Evolutionary conservation across 2,329 filamentous ascomycete genomes (phyloP).

Genomic region (Laburnicola sp.): DNA sequence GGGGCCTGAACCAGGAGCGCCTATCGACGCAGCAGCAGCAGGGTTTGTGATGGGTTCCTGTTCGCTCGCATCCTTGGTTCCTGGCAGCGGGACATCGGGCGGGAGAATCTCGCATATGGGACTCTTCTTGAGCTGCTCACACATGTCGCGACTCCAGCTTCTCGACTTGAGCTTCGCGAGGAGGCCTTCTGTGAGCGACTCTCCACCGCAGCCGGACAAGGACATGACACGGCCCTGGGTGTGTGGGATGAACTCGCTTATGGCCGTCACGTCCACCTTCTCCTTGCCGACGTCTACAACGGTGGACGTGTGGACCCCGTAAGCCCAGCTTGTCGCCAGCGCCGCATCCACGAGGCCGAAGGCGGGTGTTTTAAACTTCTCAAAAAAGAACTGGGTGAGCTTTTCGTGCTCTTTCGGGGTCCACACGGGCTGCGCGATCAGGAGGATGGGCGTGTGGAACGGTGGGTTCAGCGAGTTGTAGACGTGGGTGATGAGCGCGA

Average conservation of each 20-base stretch:
- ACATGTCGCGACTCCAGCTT: constrained; percentile 64
- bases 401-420: constrained; percentile 82
- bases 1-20: constrained; percentile 52
- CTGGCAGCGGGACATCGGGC: constrained; percentile 57
- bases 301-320: constrained; percentile 78
- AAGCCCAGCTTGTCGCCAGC: constrained; percentile 77
- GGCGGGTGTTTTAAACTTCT: constrained; percentile 92
- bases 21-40: constrained; percentile 60
- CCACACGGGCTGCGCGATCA: constrained; percentile 90
- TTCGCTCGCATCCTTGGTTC: constrained; percentile 49
- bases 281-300: constrained; percentile 89
- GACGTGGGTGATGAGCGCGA: constrained; percentile 89
- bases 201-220: constrained; percentile 74
- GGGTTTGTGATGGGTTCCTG: constrained; percentile 52
- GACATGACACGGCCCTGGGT: constrained; percentile 65
- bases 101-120: constrained; percentile 65
- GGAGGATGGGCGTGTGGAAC: constrained; percentile 90
- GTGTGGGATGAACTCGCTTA: constrained; percentile 79
- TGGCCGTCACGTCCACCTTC: constrained; percentile 90
- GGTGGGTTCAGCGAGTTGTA: constrained; percentile 86
- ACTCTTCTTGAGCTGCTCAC: constrained; percentile 66
- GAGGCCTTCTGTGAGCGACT: constrained; percentile 79
- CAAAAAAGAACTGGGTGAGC: constrained; percentile 92
- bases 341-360: constrained; percentile 90
- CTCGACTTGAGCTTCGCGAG: constrained; percentile 64